Base-by-base conservation (phyloP, 2,329 filamentous ascomycete genomes). In the Phialophora tarda region DNA sequence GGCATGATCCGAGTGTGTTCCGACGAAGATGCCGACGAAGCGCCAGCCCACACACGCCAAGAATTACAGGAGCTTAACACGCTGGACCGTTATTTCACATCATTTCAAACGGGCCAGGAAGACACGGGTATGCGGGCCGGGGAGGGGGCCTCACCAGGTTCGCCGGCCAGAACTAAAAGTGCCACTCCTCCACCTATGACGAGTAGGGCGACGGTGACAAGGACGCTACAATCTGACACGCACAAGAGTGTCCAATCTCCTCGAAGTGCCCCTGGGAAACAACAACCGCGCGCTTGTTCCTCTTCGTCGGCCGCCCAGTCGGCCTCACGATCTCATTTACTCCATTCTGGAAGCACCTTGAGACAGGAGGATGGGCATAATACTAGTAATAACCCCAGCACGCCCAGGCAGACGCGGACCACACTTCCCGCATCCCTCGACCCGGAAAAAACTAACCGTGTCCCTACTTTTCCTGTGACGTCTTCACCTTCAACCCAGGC, bases 1-100 rank as follows among this genome's bases (percentile, higher is more conserved):
- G 84, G 85, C 12, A 83, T 96, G 82, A 80, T 94, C 67, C 90
- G 86, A 72, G 87, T 95, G 0, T 95, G 92, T 21, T n/a, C 38
- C 38, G 17, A 44, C 74, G 89, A 89, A 68, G 89, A 90, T 53
- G 89, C 92, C 69, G 82, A 82, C 74, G 83, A 83, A 2, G 82
- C 85, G 44, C 87, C 89, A 62, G 79, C 82, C 21, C 82, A 87
- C 72, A 83, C 81, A 2, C 82, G 84, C 73, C 82, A 84, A 32
- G 90, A 96, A 77, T 79, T 92, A 72, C 81, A 83, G 14, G 91
- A 96, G 76, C 80, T 95, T 59, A 83, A 84, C 60, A 81, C 80
- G 21, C 76, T 86, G 26, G 74, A 76, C 26, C 34, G 68, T 59
- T 71, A 65, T 60, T 69, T 71, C 63, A 64, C 56, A 48, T 58